Evolutionary conservation across 192 early-diverging fungal genomes (phyloP).

Genomic region (Podila minutissima): DNA sequence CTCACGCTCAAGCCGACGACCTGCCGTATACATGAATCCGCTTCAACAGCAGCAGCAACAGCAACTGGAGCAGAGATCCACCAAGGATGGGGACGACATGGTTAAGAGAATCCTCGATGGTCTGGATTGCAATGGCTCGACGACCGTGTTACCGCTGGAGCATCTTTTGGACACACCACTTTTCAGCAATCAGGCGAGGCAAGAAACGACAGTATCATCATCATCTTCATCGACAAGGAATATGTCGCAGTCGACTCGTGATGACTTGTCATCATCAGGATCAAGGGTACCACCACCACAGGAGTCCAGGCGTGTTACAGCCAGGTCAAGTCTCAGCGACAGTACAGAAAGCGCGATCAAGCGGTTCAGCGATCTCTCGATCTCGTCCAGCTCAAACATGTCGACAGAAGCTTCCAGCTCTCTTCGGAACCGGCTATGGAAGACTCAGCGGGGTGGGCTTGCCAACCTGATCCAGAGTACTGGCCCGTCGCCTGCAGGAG

Average conservation of each 20-base stretch:
- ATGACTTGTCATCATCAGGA: not conserved
- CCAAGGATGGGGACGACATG: too few species aligned
- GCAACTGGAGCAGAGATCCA: not conserved
- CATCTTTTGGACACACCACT: too few species aligned
- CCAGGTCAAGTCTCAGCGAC: not conserved
- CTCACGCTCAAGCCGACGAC: slow-evolving; percentile 27
- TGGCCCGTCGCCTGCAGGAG: not conserved
- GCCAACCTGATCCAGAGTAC: slow-evolving; percentile 26
- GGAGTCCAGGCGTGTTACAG: too few species aligned
- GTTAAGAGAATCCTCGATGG: too few species aligned
- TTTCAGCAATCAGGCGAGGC: not conserved
- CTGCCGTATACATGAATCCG: slow-evolving; percentile 21
- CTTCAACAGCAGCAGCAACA: slow-evolving; percentile 7
- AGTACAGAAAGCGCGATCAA: slow-evolving; percentile 1
- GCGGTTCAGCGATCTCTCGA: not conserved
- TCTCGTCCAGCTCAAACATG: not conserved
- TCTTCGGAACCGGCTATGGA: slow-evolving; percentile 12
- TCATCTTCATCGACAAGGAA: not conserved
- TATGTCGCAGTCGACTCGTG: not conserved
- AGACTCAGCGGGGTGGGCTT: slow-evolving; percentile 28
- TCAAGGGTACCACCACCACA: not conserved
- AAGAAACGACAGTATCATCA: not conserved
- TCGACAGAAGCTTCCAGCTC: not conserved
- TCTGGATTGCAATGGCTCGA: too few species aligned
- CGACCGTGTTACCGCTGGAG: too few species aligned